Base-by-base conservation (phyloP, 2,329 filamentous ascomycete genomes). In the Hyphodiscus sp. region DNA sequence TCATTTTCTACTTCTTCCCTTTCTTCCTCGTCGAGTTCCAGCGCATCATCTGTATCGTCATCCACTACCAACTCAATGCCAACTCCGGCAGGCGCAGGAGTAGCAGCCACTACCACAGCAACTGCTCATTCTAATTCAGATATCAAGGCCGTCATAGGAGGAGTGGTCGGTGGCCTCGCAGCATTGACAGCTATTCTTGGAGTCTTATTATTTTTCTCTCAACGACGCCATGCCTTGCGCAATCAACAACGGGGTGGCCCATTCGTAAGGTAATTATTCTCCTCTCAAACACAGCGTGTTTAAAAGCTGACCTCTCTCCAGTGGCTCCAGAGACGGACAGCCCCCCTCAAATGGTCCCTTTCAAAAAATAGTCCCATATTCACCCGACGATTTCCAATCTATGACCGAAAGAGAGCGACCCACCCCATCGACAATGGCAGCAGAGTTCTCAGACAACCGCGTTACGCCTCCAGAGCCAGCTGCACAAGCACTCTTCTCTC, bases 111-210 rank as follows among this genome's bases (percentile, higher is more conserved):
- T 38, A 38, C 33, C 11, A 38, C 33, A 38, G 33, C 33, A 38
- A 10, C 11, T 13, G 5, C 16, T 6, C 33, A 13, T 38, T 6
- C 33, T 10, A 38, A n/a, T 38, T 38, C 33, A 15, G 4, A 53
- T 20, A 53, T 56, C 13, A 61, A 58, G 26, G 51, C 55, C 6
- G 57, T 65, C 18, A 57, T 58, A 10, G 62, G 61, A 33, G 58
- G 57, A 38, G 54, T 55, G 2, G 52, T 63, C 20, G 62, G 54
- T 29, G 58, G 54, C 6, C 33, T 64, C 3, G 60, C 60, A 19
- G 61, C 51, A 2, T 41, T 63, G 3, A 54, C 56, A 45, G 29
- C 55, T 18, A 46, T 65, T 38, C 52, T 50, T 1, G 59, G 54
- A 16, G 18, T 60, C 10, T 48, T 49, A 30, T 54, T 64, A 23